Conservation (phyloP, 139 green algal species). For the Volvox reticuliferus region DNA sequence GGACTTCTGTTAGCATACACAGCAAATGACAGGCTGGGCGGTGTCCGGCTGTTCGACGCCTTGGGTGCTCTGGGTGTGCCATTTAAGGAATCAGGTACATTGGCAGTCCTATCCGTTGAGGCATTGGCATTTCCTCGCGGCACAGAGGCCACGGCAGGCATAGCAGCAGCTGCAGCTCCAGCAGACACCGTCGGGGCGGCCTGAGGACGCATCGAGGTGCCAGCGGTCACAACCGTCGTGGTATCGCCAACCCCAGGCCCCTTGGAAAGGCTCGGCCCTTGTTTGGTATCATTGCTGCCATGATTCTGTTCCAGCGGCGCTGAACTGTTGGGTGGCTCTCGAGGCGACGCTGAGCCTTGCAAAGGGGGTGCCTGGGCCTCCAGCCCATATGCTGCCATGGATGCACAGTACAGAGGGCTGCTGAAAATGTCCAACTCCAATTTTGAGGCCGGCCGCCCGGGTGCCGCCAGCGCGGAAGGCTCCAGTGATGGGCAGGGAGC, state of each 20-base stretch:
- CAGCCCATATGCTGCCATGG: neutral
- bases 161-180: neutral
- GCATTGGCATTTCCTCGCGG: neutral
- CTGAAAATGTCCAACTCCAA: conserved; percentile 14
- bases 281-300: neutral
- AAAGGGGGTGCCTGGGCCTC: neutral
- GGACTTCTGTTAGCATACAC: neutral
- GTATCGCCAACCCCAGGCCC: neutral
- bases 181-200: neutral
- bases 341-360: neutral
- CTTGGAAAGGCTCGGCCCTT: neutral
- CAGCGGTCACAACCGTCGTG: neutral
- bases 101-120: neutral
- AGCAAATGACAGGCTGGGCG: conserved; percentile 18
- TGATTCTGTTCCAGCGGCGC: neutral
- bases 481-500: neutral
- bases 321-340: neutral
- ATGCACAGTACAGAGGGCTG: neutral
- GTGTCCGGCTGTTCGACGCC: neutral
- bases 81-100: neutral
- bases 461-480: neutral
- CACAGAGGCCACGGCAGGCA: neutral
- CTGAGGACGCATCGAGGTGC: no score
- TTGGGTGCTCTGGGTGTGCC: neutral
- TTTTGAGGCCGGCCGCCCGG: neutral